Conservation (phyloP, 1,139 yeast species). For the Sugiyamaella neomexicana region DNA sequence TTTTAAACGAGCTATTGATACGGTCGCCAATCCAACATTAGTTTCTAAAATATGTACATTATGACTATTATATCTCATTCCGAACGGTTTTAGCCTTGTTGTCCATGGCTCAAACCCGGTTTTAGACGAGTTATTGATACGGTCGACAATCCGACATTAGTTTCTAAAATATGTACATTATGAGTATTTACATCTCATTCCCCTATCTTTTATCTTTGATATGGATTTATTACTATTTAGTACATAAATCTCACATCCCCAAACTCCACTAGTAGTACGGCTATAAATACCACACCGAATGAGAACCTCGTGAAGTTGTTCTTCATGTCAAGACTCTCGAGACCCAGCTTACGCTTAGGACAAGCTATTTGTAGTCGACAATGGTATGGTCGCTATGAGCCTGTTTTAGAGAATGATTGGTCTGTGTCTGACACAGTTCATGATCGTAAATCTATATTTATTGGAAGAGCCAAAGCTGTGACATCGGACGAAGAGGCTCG, state of each 20-base stretch:
- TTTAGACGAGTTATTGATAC: background rate
- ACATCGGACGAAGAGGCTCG: conserved; percentile 63
- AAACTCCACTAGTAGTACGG: too few relatives aligned
- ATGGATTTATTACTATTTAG: too few relatives aligned
- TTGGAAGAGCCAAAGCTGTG: conserved; percentile 67
- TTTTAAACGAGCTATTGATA: background rate
- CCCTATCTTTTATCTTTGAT: too few relatives aligned
- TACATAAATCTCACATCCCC: too few relatives aligned
- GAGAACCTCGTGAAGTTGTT: too few relatives aligned
- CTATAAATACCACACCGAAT: too few relatives aligned
- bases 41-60: conserved; percentile 5
- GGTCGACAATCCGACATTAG: conserved; percentile 9
- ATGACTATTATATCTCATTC: background rate
- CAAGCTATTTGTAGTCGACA: background rate
- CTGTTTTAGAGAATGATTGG: conserved; percentile 47
- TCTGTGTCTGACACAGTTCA: conserved; percentile 63
- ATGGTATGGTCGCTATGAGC: background rate
- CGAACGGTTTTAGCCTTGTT: too few relatives aligned
- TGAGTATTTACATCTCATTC: background rate
- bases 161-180: conserved; percentile 6
- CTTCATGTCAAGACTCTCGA: conserved; percentile 1
- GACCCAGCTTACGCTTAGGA: background rate
- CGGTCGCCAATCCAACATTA: conserved; percentile 9
- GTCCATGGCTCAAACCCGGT: too few relatives aligned
- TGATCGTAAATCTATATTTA: conserved; percentile 82